Base-by-base conservation (phyloP, 164 flowering plant genomes). In the Liriodendron chinense region DNA sequence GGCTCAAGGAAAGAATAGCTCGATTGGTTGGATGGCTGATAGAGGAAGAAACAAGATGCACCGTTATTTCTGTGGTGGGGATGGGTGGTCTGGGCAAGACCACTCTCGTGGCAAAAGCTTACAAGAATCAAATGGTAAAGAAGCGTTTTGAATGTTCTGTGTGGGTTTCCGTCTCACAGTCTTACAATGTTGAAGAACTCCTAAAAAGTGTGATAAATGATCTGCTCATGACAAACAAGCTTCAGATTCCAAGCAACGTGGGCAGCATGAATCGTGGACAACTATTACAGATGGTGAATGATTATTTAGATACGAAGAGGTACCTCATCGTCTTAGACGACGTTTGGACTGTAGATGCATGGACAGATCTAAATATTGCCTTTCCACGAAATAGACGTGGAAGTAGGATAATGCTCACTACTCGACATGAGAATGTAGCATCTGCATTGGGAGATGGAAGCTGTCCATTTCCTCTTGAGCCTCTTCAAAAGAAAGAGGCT, bases 51-150 rank as follows among this genome's bases (percentile, higher is more conserved):
- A 72, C 76, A 3, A 72, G 78, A 2, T 74, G 77, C 13, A 78
- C 66, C 9, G 75, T 84, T 20, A 65, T 85, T 28, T 84, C 90
- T 20, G 74, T 88, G 64, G 80, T 84, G n/a, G 91, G 93, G 7
- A 86, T 86, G 89, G 89, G 89, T 1, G 93, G 91, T 12, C 68
- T 80, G 0, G 92, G 90, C 5, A 88, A 89, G 79, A 89, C 90
- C 5, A 84, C 87, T 49, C 78, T 87, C 1, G 88, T 77, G 20
- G 70, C 75, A 1, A 79, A 81, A 13, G 74, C 76, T 47, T 87
- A 68, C 79, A 71, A 78, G 23, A 76, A 75, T 16, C 74, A 57
- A 22, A 26, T 3, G 0, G 76, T 83, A 2, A 75, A 69, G 68
- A 50, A 62, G 2, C 61, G 62, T 13, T 89, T 86, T 18, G 81